phyloP scores from a whole-genome alignment of 2,329 filamentous ascomycete genomes.

The Dactylonectria estremocensis region DNA sequence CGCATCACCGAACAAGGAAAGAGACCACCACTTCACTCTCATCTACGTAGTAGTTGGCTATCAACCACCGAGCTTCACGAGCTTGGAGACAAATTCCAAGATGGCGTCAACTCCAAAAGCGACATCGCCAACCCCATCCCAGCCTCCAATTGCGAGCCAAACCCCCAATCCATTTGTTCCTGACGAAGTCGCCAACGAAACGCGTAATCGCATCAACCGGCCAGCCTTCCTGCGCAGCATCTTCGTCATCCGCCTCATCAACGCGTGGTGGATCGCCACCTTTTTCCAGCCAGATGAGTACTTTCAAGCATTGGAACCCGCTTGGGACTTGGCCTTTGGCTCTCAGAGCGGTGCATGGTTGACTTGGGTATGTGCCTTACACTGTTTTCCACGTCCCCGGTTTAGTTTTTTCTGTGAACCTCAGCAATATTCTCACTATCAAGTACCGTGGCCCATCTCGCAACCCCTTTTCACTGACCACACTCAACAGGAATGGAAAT shows the following conservation, averaged over 20 bases:
- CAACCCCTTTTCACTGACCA: constrained; percentile 36
- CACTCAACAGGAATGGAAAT: constrained; percentile 84
- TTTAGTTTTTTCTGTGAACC: neutral
- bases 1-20: constrained; percentile 34
- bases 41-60: neutral
- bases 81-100: neutral
- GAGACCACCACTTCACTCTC: constrained; percentile 31
- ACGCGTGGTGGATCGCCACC: constrained; percentile 83
- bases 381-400: neutral
- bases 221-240: constrained; percentile 55
- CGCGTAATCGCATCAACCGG: constrained; percentile 42
- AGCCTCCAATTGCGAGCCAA: neutral
- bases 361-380: constrained; percentile 83
- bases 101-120: constrained; percentile 33
- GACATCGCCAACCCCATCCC: neutral
- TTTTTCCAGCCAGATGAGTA: constrained; percentile 99
- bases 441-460: neutral
- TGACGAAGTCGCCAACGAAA: constrained; percentile 34
- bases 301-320: constrained; percentile 95
- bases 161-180: neutral
- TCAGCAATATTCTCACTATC: neutral
- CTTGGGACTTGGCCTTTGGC: constrained; percentile 91
- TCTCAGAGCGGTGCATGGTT: constrained; percentile 85
- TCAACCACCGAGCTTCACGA: constrained; percentile 7
- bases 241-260: constrained; percentile 82